Conservation (phyloP, 257 asterid genomes). For the Solanum pennellii region DNA sequence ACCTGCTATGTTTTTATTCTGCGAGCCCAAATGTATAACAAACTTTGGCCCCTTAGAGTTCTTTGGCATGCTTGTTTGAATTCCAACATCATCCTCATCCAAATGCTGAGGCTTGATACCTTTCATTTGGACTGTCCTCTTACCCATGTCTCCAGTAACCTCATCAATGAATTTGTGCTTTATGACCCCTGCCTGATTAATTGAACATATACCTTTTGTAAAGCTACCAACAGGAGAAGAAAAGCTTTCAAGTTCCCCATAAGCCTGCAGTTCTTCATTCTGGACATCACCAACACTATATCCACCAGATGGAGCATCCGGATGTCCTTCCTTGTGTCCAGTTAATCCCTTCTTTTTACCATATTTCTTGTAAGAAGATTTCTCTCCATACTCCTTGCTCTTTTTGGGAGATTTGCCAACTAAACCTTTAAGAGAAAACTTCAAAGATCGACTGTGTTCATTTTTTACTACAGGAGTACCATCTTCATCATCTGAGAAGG, state of each 20-base stretch:
- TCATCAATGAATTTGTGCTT: constrained; percentile 48
- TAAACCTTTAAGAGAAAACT: constrained; percentile 74
- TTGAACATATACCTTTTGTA: constrained; percentile 30
- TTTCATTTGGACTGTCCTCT: constrained; percentile 56
- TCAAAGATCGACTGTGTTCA: constrained; percentile 65
- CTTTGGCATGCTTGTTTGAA: constrained; percentile 29
- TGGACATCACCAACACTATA: constrained; percentile 16
- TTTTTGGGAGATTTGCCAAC: constrained; percentile 64
- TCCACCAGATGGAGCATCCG: constrained; percentile 21
- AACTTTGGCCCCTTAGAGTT: constrained; percentile 66
- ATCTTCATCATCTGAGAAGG: constrained; percentile 95
- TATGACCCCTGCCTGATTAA: constrained; percentile 32
- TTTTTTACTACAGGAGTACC: constrained; percentile 39
- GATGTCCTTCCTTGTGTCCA: constrained; percentile 20
- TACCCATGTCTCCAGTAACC: constrained; percentile 30
- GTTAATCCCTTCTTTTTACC: constrained; percentile 50
- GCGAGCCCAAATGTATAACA: constrained; percentile 83
- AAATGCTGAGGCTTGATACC: constrained; percentile 32
- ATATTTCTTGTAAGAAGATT: constrained; percentile 50
- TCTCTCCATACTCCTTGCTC: constrained; percentile 63
- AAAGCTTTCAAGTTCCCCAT: constrained; percentile 29
- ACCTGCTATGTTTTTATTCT: constrained; percentile 41
- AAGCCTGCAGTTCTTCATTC: constrained; percentile 26
- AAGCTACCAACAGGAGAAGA: constrained; percentile 55
- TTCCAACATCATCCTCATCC: constrained; percentile 28